Evolutionary conservation across 768 basidiomycete genomes (phyloP).

Genomic region (Leucocoprinus leucothites): DNA sequence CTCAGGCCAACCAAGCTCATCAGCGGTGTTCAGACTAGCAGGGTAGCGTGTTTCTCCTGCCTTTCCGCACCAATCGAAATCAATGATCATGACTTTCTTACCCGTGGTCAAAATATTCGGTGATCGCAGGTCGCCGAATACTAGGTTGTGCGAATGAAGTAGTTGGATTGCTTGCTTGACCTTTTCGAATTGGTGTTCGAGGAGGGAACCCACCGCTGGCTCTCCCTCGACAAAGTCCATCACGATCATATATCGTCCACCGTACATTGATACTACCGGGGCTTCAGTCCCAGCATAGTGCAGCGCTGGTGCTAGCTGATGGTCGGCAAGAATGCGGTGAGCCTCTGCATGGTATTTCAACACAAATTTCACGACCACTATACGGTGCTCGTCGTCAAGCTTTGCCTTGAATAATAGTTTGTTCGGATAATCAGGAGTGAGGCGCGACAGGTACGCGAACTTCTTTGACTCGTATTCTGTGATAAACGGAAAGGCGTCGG

Average conservation of each 20-base stretch:
- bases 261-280: not conserved
- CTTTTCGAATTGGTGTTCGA: not conserved
- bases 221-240: not conserved
- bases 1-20: not conserved
- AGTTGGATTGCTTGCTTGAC: not conserved
- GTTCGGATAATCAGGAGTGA: not conserved
- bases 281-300: not conserved
- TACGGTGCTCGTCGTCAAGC: not conserved
- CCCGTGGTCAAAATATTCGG: slow-evolving; percentile 8
- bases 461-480: not conserved
- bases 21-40: not conserved
- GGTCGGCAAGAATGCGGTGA: slow-evolving; percentile 1
- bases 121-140: slow-evolving; percentile 13
- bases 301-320: not conserved
- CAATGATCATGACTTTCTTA: slow-evolving; percentile 3
- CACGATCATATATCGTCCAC: not conserved
- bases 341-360: not conserved
- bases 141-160: not conserved
- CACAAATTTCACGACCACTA: slow-evolving; percentile 10
- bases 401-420: no score
- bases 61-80: slow-evolving; percentile 13
- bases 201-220: not conserved
- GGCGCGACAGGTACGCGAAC: not conserved
- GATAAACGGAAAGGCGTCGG: not conserved
- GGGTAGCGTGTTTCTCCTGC: not conserved